Percentiles rank a stretch among this genome's conserved stretches.
Evolutionary conservation across 1,284 basidiomycete genomes (phyloP).

Genomic region (Leccinum angustisporum): DNA sequence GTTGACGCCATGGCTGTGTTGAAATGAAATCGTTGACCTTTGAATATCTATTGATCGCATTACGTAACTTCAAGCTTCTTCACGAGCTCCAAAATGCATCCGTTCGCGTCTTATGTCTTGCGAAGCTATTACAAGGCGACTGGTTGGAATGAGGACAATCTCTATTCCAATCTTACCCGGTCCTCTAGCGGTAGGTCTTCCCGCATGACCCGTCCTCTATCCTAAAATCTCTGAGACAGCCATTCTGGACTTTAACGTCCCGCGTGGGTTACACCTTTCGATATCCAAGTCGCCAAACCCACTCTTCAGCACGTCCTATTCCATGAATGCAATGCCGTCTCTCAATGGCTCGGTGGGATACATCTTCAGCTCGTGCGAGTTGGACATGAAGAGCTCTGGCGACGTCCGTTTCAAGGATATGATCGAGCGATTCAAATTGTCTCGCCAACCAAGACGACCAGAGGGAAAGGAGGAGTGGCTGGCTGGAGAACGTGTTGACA

Average conservation of each 20-base stretch:
- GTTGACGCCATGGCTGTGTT: no score
- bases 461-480: conserved; percentile 77
- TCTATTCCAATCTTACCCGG: conserved; percentile 88
- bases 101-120: conserved; percentile 86
- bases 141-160: conserved; percentile 95
- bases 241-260: conserved; percentile 83
- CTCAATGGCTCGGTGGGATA: conserved; percentile 93
- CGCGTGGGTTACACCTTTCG: conserved; percentile 75
- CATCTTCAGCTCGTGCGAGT: conserved; percentile 84
- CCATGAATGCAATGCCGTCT: conserved; percentile 88
- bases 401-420: conserved; percentile 86
- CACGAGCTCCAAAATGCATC: conserved; percentile 54
- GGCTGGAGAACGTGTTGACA: conserved; percentile 74
- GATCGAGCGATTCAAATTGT: conserved; percentile 82
- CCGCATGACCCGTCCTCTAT: not conserved
- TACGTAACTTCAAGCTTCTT: not conserved
- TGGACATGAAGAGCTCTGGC: conserved; percentile 70
- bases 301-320: conserved; percentile 88
- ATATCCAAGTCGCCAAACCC: conserved; percentile 89
- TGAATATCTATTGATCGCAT: no score
- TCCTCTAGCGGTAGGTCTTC: conserved; percentile 75
- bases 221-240: conserved; percentile 44
- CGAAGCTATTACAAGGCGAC: conserved; percentile 88
- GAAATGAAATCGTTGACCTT: no score
- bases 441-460: conserved; percentile 74